Conservation (phyloP, 257 asterid genomes). For the Nicotiana sylvestris region DNA sequence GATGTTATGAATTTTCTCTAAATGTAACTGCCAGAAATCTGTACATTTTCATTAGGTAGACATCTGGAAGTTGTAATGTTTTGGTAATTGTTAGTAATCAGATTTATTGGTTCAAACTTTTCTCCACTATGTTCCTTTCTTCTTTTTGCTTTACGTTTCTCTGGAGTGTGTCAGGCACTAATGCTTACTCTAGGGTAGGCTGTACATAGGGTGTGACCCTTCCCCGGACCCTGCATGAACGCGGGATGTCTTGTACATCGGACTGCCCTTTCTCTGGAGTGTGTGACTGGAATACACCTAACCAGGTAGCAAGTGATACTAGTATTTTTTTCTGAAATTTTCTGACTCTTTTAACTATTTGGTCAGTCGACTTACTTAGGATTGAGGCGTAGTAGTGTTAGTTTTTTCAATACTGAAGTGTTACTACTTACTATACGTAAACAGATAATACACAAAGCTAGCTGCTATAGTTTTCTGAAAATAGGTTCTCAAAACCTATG, state of each 20-base stretch:
- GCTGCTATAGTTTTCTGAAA: too few relatives aligned
- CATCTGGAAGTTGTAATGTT: slow-evolving; percentile 7
- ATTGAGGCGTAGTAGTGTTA: not conserved
- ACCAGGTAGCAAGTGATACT: not conserved
- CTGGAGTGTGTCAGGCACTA: too few relatives aligned
- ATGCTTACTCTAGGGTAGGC: too few relatives aligned
- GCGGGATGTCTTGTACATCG: too few relatives aligned
- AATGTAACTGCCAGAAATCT: not conserved
- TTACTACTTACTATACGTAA: not conserved
- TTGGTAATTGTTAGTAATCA: not conserved
- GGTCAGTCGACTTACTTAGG: not conserved
- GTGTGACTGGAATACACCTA: too few relatives aligned
- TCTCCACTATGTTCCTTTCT: not conserved
- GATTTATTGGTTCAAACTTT: not conserved
- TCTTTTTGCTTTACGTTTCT: not conserved
- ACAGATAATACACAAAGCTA: too few relatives aligned
- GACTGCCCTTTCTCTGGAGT: too few relatives aligned
- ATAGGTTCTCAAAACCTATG: too few relatives aligned
- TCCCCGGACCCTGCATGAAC: too few relatives aligned
- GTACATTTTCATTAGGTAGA: slow-evolving; percentile 9
- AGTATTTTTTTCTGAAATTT: not conserved
- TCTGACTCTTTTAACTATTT: not conserved
- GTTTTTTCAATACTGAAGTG: not conserved
- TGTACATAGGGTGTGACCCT: too few relatives aligned
- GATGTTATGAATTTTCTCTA: not conserved